These are phyloP conservation scores for Komagataella pastoris DNA, from an alignment of 805 yeast genomes.

Conservation along the genomic window DNA sequence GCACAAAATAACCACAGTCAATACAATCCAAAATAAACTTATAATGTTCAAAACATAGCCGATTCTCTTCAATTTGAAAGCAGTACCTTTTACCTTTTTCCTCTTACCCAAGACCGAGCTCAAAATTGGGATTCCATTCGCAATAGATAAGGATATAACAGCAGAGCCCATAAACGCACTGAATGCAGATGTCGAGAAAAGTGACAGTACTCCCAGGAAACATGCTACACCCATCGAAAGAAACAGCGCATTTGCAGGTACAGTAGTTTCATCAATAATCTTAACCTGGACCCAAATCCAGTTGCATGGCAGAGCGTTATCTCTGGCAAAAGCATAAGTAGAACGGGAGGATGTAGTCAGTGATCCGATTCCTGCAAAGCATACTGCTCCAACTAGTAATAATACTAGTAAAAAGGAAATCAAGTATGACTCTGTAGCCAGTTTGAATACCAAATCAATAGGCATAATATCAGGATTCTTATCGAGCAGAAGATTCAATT, in stretches of 20 bases:
- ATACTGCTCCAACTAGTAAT: conserved; percentile 52
- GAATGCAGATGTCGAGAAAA: conserved; percentile 62
- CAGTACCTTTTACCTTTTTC: conserved; percentile 50
- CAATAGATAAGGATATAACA: conserved; percentile 59
- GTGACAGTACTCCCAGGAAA: conserved; percentile 47
- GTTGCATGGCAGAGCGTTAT: conserved; percentile 62
- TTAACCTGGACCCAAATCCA: conserved; percentile 56
- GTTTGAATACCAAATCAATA: conserved; percentile 60
- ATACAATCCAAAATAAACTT: conserved; percentile 45
- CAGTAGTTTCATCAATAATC: conserved; percentile 35
- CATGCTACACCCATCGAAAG: conserved; percentile 52
- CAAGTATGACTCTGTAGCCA: conserved; percentile 53
- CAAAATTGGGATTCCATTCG: conserved; percentile 65
- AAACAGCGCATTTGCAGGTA: conserved; percentile 60
- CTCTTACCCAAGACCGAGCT: conserved; percentile 49
- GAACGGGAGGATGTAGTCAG: conserved; percentile 72
- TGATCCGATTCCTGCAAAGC: conserved; percentile 71
- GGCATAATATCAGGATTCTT: conserved; percentile 62
- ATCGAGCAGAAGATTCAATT: conserved; percentile 39
- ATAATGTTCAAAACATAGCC: conserved; percentile 53
- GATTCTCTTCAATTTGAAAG: conserved; percentile 44
- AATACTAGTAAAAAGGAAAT: conserved; percentile 59
- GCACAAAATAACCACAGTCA: conserved; percentile 51
- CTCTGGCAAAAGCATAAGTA: conserved; percentile 76
- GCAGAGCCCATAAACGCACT: conserved; percentile 79